Base-by-base conservation (phyloP, 2,329 filamentous ascomycete genomes). In the Aspergillus hortae region DNA sequence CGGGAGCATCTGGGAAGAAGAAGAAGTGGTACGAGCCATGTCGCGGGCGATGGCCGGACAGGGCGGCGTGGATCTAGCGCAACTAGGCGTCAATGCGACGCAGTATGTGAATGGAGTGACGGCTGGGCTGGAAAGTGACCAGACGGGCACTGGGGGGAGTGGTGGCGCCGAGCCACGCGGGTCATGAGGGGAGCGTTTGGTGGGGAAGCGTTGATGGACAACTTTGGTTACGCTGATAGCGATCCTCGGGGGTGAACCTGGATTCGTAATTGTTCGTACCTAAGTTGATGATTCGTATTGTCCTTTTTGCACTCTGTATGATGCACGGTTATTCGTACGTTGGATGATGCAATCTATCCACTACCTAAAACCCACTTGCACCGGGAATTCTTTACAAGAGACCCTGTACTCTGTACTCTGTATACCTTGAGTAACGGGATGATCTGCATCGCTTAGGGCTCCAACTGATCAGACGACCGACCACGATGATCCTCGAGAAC, bases 41-140 rank as follows among this genome's bases (percentile, higher is more conserved):
- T 87, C 84, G 6, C 76, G 81, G 47, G 84, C 89, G 21, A 87
- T 95, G 80, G 88, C 91, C 75, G 88, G 92, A 56, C 79, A 70
- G 12, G 71, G 69, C 40, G 68, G 67, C 3, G 61, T 77, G 17
- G 70, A 76, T 61, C 53, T 77, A 49, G 69, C 67, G 11, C 68
- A 67, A 56, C 57, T 77, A 55, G 72, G 73, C 10, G 69, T 68
- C 51, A 72, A 69, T 57, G 75, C 72, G 17, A 65, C 67, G 46
- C 69, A 70, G 45, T 77, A 75, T 65, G 76, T 77, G 27, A 70
- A 72, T 38, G 68, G 66, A 40, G 64, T 72, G 51, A 76, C 74
- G 17, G 65, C 63, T 33, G 72, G 66, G 7, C 61, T 76, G 56
- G 72, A 75, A 25, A 48, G 55, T 41, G 50, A 30, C 7, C 27